phyloP scores from a whole-genome alignment of 1,139 yeast genomes.

The Debaryomycetaceae sp. region DNA sequence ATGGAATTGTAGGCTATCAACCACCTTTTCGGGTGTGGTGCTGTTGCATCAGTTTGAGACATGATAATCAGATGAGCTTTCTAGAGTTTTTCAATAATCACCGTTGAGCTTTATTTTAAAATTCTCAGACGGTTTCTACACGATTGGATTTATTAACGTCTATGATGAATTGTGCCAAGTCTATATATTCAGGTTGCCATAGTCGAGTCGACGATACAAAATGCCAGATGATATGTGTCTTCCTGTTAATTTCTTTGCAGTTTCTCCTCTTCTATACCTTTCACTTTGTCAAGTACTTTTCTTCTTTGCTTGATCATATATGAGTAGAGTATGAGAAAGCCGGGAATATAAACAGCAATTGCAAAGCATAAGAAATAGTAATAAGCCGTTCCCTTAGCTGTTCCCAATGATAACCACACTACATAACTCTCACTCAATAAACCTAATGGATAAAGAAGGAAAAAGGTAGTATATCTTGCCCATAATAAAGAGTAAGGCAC shows the following conservation, averaged over 20 bases:
- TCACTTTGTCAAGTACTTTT: conserved; percentile 14
- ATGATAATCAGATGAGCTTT: too few species aligned
- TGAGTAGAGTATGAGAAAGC: conserved; percentile 27
- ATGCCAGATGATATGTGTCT: background rate
- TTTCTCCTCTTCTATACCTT: background rate
- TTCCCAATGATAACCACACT: conserved; percentile 24
- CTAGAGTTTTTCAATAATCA: too few species aligned
- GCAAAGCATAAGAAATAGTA: conserved; percentile 27
- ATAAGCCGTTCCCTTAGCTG: conserved; percentile 9
- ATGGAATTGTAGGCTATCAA: conserved; percentile 43
- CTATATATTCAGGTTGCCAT: too few species aligned
- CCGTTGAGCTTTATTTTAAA: background rate
- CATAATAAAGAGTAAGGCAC: conserved; percentile 24
- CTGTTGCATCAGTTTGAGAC: background rate
- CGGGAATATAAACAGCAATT: conserved; percentile 29
- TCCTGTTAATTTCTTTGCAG: background rate
- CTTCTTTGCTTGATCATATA: conserved; percentile 32
- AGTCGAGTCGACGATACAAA: too few species aligned
- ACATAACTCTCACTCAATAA: conserved; percentile 28
- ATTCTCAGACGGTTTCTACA: background rate
- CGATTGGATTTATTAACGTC: background rate
- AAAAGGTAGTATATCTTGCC: conserved; percentile 32
- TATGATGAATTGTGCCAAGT: too few species aligned
- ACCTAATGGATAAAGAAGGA: conserved; percentile 35
- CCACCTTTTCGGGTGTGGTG: conserved; percentile 34